A percentile compares a stretch with the other conserved stretches of the same genome.
phyloP scores from a whole-genome alignment of 371 early-diverging fungal species.

The Blakeslea trispora region DNA sequence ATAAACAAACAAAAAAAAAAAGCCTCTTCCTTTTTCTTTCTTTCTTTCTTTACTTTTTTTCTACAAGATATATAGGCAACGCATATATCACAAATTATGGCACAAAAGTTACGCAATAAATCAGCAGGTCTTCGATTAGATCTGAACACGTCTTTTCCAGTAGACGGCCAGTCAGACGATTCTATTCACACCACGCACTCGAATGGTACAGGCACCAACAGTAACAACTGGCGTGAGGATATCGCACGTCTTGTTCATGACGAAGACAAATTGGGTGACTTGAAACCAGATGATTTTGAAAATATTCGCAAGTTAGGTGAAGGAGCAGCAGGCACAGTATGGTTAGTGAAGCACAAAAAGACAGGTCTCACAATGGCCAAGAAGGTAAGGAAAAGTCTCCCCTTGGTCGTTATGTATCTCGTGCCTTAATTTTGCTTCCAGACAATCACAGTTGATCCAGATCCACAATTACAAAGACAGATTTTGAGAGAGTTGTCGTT shows the following conservation, averaged over 20 bases:
- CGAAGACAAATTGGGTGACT: constrained; percentile 24
- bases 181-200: constrained; percentile 18
- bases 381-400: no score
- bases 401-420: no score
- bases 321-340: constrained; percentile 93
- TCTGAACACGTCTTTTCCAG: constrained; percentile 27
- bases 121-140: constrained; percentile 36
- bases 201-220: constrained; percentile 9
- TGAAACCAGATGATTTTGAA: constrained; percentile 62
- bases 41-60: constrained; percentile 5
- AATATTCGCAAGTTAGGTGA: constrained; percentile 80
- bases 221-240: constrained; percentile 35
- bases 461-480: constrained; percentile 73
- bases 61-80: no score
- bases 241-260: constrained; percentile 38
- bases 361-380: constrained; percentile 85
- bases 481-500: constrained; percentile 90
- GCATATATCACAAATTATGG: constrained; percentile 16
- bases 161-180: constrained; percentile 8
- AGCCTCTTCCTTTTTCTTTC: neutral
- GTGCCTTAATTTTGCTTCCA: no score
- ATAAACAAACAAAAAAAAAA: constrained; percentile 2
- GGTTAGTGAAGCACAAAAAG: constrained; percentile 81
- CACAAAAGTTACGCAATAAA: constrained; percentile 34
- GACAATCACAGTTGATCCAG: constrained; percentile 69